Base-by-base conservation (phyloP, 305 asterid genomes). In the Ilex paraguariensis region DNA sequence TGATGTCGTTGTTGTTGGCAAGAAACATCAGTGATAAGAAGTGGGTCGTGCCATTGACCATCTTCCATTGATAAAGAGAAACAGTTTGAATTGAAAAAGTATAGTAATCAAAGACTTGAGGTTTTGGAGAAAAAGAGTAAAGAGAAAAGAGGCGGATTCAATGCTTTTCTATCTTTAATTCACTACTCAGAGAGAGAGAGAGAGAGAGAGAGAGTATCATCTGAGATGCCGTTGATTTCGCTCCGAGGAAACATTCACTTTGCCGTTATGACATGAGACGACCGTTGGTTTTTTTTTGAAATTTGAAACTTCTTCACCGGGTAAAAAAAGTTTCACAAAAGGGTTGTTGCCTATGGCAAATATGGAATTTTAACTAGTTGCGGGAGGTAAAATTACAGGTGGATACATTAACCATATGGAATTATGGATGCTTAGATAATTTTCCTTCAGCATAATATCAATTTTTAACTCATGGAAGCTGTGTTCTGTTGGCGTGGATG, bases 11-110 rank as follows among this genome's bases (percentile, higher is more conserved):
- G 70, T 67, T 70, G 76, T 55, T 78, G 87, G 67, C 70, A 70
- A 65, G 83, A 75, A 79, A 66, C 92, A 61, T 85, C 95, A 13
- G 95, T 85, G 67, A 85, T 67, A 70, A 82, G 90, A 80, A 85
- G 87, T 68, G 94, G 94, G 83, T 85, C 90, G 64, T 75, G 71
- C 90, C 88, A 83, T 58, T 77, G 79, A 74, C 70, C 56, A 62
- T 75, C 84, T 57, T 73, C 82, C 93, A 87, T 87, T 64, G 82
- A 74, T 71, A 74, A 79, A 75, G 76, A 70, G 76, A 66, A 52
- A 54, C 68, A 56, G 33, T 82, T 81, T 79, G 81, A 83, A 82
- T 36, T 67, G 53, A 17, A 59, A 66, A 62, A 59, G 60, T 0
- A 17, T 50, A 61, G 59, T 54, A 70, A 56, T 76, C 64, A 77